A percentile compares a stretch with the other conserved stretches of the same genome.
Evolutionary conservation across 176 grass and related monocot genomes (phyloP).

Genomic region (Aechmea fasciata): DNA sequence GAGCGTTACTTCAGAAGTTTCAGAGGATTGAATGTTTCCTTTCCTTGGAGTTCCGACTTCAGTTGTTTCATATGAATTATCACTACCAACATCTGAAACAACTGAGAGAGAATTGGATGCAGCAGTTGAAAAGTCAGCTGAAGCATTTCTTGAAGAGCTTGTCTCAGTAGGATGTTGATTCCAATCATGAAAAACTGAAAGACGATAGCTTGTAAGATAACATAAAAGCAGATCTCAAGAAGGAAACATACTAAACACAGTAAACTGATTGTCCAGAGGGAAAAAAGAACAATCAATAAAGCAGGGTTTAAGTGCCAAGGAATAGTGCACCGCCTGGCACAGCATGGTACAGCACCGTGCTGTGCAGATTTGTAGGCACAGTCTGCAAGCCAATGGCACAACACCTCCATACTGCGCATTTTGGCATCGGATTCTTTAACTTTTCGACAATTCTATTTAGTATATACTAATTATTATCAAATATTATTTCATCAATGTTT

Average conservation of each 20-base stretch:
- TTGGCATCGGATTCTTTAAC: too few relatives aligned
- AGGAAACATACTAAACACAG: neutral
- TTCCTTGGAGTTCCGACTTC: constrained; percentile 17
- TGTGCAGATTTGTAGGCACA: too few relatives aligned
- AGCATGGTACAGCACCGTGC: too few relatives aligned
- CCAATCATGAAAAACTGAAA: constrained; percentile 63
- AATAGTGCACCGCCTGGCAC: too few relatives aligned
- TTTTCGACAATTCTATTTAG: too few relatives aligned
- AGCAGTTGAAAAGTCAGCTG: constrained; percentile 20
- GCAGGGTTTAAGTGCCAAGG: too few relatives aligned
- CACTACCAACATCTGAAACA: constrained; percentile 26
- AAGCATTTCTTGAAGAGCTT: constrained; percentile 39
- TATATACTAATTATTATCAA: too few relatives aligned
- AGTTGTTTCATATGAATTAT: constrained; percentile 27
- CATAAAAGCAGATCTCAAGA: neutral
- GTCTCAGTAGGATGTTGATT: constrained; percentile 46
- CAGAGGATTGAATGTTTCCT: constrained; percentile 18
- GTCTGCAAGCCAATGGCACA: too few relatives aligned
- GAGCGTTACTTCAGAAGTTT: constrained; percentile 25
- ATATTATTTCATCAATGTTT: too few relatives aligned
- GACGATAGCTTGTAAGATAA: neutral
- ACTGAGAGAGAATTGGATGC: constrained; percentile 24
- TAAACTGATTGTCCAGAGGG: neutral
- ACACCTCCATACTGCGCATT: too few relatives aligned
- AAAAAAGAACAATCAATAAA: neutral